These are phyloP conservation scores for Ceratocystiopsis brevicomis DNA, from an alignment of 2,329 filamentous ascomycete species.

Conservation along the genomic window DNA sequence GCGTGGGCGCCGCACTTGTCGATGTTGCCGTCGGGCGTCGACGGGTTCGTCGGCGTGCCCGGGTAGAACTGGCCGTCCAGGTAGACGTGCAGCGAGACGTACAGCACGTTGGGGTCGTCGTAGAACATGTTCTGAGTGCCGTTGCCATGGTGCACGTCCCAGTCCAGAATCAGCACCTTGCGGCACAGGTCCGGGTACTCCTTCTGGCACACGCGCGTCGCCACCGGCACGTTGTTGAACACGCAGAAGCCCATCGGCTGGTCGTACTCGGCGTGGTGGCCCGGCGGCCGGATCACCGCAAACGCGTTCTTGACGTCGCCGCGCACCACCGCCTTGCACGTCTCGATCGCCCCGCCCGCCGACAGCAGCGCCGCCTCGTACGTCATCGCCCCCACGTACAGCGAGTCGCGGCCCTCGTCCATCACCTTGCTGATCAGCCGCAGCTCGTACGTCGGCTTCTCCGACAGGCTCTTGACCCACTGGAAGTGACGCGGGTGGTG, in stretches of 20 bases:
- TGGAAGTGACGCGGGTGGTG: conserved; percentile 61
- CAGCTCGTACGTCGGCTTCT: conserved; percentile 42
- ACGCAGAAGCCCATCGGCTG: conserved; percentile 86
- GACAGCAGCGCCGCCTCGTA: conserved; percentile 68
- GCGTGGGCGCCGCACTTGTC: conserved; percentile 36
- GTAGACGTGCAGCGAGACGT: conserved; percentile 88
- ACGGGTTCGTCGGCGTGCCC: conserved; percentile 36
- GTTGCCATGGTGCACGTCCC: conserved; percentile 71
- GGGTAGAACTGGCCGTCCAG: conserved; percentile 75
- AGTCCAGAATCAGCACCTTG: conserved; percentile 85
- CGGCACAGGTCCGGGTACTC: conserved; percentile 65
- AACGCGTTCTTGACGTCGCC: conserved; percentile 84
- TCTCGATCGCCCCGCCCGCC: conserved; percentile 86
- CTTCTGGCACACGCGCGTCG: conserved; percentile 68
- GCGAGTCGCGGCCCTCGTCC: conserved; percentile 50
- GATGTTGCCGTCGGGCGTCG: conserved; percentile 40
- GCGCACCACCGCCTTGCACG: conserved; percentile 72
- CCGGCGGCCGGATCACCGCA: conserved; percentile 83
- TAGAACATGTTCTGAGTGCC: conserved; percentile 96
- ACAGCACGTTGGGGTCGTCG: conserved; percentile 80
- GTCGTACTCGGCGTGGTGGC: conserved; percentile 81
- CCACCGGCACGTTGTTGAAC: conserved; percentile 94
- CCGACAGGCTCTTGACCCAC: conserved; percentile 47
- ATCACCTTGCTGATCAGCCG: conserved; percentile 42
- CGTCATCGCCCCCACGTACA: conserved; percentile 70